These are phyloP conservation scores for Castanea sativa DNA, from an alignment of 306 rosid genomes.

Conservation along the genomic window DNA sequence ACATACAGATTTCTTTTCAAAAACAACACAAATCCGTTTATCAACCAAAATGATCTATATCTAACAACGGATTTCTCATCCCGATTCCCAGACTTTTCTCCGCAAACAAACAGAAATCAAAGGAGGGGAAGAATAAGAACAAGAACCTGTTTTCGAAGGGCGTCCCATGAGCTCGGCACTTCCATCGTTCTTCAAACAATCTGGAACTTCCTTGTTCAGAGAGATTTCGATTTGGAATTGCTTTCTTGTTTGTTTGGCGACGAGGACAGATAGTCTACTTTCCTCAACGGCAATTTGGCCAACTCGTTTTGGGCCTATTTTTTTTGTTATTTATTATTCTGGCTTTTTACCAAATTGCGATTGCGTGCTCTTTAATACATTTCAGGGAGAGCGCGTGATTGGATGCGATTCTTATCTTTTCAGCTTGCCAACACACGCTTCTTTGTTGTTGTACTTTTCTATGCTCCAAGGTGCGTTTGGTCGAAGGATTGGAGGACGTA, in stretches of 20 bases:
- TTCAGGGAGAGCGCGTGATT: not conserved
- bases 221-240: too few relatives aligned
- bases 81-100: not conserved
- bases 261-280: conserved; percentile 53
- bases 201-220: not conserved
- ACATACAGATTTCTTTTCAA: too few relatives aligned
- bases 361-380: conserved; percentile 25
- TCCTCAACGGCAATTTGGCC: conserved; percentile 34
- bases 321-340: too few relatives aligned
- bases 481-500: too few relatives aligned
- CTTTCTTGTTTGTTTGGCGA: conserved; percentile 42
- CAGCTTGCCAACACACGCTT: too few relatives aligned
- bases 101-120: not conserved
- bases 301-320: not conserved
- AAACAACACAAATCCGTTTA: not conserved
- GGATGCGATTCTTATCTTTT: too few relatives aligned
- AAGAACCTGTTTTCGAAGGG: conserved; percentile 90
- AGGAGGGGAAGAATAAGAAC: not conserved
- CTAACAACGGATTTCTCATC: not conserved
- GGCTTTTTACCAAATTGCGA: not conserved
- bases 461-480: too few relatives aligned
- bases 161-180: conserved; percentile 82
- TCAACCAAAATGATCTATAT: too few relatives aligned
- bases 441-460: too few relatives aligned
- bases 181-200: conserved; percentile 53